Conservation (phyloP, 352 stramenopile species). For the Globisporangium lucens region DNA sequence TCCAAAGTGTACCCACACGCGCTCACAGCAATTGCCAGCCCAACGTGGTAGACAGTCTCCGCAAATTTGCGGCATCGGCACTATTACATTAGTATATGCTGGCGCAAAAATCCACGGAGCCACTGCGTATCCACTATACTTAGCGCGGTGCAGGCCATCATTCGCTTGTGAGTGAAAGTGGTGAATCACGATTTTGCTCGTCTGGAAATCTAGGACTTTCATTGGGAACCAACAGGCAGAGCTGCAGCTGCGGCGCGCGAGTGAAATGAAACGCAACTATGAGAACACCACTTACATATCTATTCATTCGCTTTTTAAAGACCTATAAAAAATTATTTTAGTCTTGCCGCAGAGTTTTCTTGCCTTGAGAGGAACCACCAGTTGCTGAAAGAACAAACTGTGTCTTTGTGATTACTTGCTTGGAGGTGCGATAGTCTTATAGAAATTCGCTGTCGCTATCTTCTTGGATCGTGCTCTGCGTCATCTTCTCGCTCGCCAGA, state of each 20-base stretch:
- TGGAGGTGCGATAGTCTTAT: slow-evolving; percentile 24
- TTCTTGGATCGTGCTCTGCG: slow-evolving; percentile 72
- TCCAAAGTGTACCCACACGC: background rate
- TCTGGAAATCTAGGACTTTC: too few relatives aligned
- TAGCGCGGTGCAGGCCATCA: too few relatives aligned
- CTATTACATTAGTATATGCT: too few relatives aligned
- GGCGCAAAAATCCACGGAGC: too few relatives aligned
- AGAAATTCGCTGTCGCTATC: slow-evolving; percentile 82
- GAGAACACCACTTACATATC: slow-evolving; percentile 13
- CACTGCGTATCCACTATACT: too few relatives aligned
- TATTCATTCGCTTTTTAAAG: slow-evolving; percentile 9
- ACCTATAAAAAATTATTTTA: slow-evolving; percentile 13
- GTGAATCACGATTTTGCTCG: too few relatives aligned
- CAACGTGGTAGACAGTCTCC: background rate
- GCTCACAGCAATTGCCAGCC: background rate
- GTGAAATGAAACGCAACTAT: background rate
- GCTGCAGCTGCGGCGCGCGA: too few relatives aligned
- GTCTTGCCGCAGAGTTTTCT: background rate
- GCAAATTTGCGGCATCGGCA: too few relatives aligned
- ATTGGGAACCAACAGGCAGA: too few relatives aligned
- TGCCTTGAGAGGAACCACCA: too few relatives aligned
- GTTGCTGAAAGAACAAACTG: background rate
- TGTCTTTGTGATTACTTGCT: background rate
- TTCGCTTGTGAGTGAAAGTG: too few relatives aligned
- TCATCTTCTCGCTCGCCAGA: slow-evolving; percentile 87